Base-by-base conservation (phyloP, 768 basidiomycete genomes). In the Leccinum subtestaceum region DNA sequence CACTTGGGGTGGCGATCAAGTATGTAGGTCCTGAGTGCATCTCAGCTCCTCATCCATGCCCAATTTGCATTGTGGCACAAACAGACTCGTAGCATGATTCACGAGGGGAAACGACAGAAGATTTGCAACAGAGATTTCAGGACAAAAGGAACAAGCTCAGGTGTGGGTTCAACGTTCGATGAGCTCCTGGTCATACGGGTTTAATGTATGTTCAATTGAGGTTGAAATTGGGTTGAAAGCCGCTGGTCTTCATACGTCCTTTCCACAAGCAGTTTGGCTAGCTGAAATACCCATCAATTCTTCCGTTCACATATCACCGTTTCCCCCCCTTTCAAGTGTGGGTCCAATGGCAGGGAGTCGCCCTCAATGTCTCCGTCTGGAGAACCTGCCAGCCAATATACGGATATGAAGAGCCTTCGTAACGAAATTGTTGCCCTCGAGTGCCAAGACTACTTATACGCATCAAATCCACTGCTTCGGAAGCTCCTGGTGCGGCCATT, bases 401-500 rank as follows among this genome's bases (percentile, higher is more conserved):
- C n/a, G 17, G 45, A 12, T 25, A 25, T 47, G 46, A 47, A 47
- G 23, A 7, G 15, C 46, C 12, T 23, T 47, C 32, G 5, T 34
- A 13, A 25, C 21, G 46, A 47, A 3, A 15, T 25, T 25, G n/a
- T 47, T 23, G 23, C 46, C 23, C 46, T 47, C 23, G 5, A 25
- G 21, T 15, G 46, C 23, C 19, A 25, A 23, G 46, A 23, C 23
- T 47, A 15, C 43, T 43, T 43, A 10, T n/a, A 19, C n/a, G 1
- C 10, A 21, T 46, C 15, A 21, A 27, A 60, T 17, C n/a, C 53
- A 17, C 61, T 25, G 54, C 47, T 13, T 29, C 57, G 47, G 55
- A 19, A 32, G 6, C 10, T 50, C 19, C 53, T 53, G 23, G 34
- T 12, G 48, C 58, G 54, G 9, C 38, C 53, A 62, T 13, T 34